Base-by-base conservation (phyloP, 2,329 filamentous ascomycete genomes). In the Aspergillus tanneri region DNA sequence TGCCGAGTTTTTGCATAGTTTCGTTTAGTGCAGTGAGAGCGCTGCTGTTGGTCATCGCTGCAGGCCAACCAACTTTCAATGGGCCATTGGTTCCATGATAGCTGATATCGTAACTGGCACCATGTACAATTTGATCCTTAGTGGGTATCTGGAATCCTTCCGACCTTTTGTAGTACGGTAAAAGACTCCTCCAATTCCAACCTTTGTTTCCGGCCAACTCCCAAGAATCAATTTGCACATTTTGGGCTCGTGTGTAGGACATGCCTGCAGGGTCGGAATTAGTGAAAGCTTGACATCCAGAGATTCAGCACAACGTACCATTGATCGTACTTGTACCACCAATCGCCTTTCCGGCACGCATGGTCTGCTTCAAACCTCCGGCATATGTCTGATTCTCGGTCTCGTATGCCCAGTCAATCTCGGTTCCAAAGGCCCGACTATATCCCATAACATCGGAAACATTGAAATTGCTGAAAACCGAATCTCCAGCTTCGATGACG, bases 321-420 rank as follows among this genome's bases (percentile, higher is more conserved):
- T 76, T 76, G 44, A 76, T 73, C 8, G 64, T 61, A 12, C 68
- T 72, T 3, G 70, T 71, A 5, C 72, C 74, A 35, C 70, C 71
- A 2, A 75, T 54, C 0, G 68, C 72, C 51, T 71, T 75, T 2
- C 72, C 73, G n/a, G 70, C 68, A 36, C 61, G 61, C 37, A 73
- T 60, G 4, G 56, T 57, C 25, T 71, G 54, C 4, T 25, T 47
- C 21, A 62, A 60, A 7, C 54, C 62, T 2, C 58, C 66, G n/a
- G n/a, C n/a, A 59, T 71, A 71, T 21, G 58, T 65, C 49, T 76
- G 73, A 11, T 63, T 61, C 4, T 57, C 64, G 16, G 66, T 72
- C 44, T 62, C 47, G 37, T 73, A 75, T 2, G 59, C 56, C 71
- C 69, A 76, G 50, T 75, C 72, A 22, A 75, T 67, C 1, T 53